Evolutionary conservation across 2,329 filamentous ascomycete genomes (phyloP).

Genomic region (Botryosphaeria agaves): DNA sequence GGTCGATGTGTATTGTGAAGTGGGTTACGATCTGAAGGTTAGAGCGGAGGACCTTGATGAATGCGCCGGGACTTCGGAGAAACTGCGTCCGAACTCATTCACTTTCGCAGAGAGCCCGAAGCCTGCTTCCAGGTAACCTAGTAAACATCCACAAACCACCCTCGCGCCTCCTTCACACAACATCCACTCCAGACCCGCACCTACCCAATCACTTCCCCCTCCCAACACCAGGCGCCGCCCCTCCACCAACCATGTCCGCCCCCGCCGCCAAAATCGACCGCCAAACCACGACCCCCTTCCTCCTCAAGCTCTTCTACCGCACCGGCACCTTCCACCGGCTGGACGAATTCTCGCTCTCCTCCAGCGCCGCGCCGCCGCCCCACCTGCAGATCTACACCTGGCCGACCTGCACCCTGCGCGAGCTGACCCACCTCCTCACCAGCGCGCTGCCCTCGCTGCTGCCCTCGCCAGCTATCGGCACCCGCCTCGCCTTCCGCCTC

Average conservation of each 20-base stretch:
- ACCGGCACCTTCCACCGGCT: conserved; percentile 57
- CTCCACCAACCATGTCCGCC: too few relatives aligned
- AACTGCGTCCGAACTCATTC: too few relatives aligned
- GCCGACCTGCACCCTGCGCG: conserved; percentile 61
- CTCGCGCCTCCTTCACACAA: too few relatives aligned
- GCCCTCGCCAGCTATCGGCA: conserved; percentile 59
- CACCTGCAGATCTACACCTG: conserved; percentile 76
- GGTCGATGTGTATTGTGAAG: background rate
- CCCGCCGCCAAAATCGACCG: conserved; percentile 39
- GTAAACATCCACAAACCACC: too few relatives aligned
- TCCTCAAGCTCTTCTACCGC: conserved; percentile 72
- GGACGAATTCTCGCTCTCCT: conserved; percentile 44
- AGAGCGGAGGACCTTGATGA: too few relatives aligned
- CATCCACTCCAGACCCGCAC: too few relatives aligned
- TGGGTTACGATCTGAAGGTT: too few relatives aligned
- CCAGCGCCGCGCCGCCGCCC: conserved; percentile 38
- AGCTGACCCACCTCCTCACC: conserved; percentile 63
- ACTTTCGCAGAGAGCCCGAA: too few relatives aligned
- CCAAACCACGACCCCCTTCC: conserved; percentile 59
- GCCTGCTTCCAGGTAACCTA: too few relatives aligned
- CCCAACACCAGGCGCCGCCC: too few relatives aligned
- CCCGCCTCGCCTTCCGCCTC: conserved; percentile 72
- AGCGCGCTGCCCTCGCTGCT: conserved; percentile 49
- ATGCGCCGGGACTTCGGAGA: too few relatives aligned
- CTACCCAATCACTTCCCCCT: too few relatives aligned